These are phyloP conservation scores for Coniferiporia weirii DNA, from an alignment of 1,284 basidiomycete genomes.

Conservation along the genomic window DNA sequence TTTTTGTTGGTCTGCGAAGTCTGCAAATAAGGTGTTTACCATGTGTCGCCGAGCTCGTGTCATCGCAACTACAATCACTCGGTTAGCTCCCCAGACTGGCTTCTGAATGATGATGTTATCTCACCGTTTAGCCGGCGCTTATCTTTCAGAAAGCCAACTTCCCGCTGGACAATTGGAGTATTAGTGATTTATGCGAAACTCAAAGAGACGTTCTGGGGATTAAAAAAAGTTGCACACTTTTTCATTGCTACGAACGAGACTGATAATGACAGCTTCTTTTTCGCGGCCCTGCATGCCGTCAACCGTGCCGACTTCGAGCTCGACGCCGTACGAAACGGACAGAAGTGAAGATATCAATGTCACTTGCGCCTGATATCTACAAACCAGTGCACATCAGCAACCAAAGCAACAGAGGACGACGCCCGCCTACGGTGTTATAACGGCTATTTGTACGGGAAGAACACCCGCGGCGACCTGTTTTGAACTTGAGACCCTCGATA, in stretches of 20 bases:
- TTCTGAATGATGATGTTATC: background rate
- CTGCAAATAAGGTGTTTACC: conserved; percentile 40
- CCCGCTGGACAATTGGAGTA: conserved; percentile 42
- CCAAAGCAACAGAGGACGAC: background rate
- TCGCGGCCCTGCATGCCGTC: conserved; percentile 94
- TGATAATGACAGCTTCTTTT: conserved; percentile 86
- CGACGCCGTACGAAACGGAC: conserved; percentile 59
- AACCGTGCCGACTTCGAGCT: conserved; percentile 85
- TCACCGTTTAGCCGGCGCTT: conserved; percentile 84
- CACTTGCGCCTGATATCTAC: conserved; percentile 87
- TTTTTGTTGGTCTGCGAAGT: background rate
- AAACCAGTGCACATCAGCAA: background rate
- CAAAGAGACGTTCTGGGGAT: background rate
- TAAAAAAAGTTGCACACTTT: conserved; percentile 38
- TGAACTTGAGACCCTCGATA: background rate
- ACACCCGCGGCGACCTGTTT: conserved; percentile 67
- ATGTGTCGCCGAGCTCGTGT: conserved; percentile 88
- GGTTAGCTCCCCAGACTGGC: conserved; percentile 1
- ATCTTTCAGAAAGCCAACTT: conserved; percentile 91
- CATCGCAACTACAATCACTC: conserved; percentile 70
- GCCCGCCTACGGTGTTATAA: conserved; percentile 77
- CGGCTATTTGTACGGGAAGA: conserved; percentile 70
- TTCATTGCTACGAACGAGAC: conserved; percentile 84
- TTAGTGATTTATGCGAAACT: background rate
- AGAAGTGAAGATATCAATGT: conserved; percentile 71